phyloP scores from a whole-genome alignment of 2,329 filamentous ascomycete genomes.

The Diplocarpon rosae region DNA sequence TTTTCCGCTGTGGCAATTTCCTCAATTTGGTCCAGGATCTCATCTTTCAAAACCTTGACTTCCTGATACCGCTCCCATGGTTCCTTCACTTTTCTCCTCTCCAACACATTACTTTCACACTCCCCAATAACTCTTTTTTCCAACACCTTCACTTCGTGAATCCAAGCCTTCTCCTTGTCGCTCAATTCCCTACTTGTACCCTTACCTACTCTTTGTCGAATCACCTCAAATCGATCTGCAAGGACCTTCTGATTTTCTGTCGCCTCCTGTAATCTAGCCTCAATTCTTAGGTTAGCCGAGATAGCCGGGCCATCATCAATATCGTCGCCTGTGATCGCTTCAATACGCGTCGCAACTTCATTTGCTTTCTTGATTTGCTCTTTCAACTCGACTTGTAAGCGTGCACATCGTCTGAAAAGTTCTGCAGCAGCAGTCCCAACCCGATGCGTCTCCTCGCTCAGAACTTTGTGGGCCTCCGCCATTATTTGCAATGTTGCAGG shows the following conservation, averaged over 20 bases:
- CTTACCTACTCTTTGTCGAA: constrained; percentile 41
- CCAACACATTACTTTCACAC: constrained; percentile 5
- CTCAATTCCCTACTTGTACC: constrained; percentile 42
- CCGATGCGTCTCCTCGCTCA: constrained; percentile 57
- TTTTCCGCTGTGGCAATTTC: constrained; percentile 17
- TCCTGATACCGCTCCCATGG: constrained; percentile 47
- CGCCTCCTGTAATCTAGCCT: constrained; percentile 44
- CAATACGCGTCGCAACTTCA: constrained; percentile 54
- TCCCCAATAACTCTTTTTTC: constrained; percentile 27
- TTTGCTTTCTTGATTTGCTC: constrained; percentile 57
- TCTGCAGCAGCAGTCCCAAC: constrained; percentile 61
- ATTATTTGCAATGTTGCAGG: constrained; percentile 61
- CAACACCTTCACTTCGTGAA: constrained; percentile 41
- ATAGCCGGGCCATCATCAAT: constrained; percentile 37
- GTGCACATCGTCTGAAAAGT: constrained; percentile 59
- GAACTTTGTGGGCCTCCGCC: constrained; percentile 59
- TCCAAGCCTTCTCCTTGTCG: constrained; percentile 49
- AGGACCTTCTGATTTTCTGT: constrained; percentile 46
- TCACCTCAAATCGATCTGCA: constrained; percentile 45
- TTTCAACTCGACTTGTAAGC: constrained; percentile 54
- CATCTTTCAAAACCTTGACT: constrained; percentile 29
- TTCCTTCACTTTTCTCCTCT: constrained; percentile 30
- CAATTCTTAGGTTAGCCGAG: constrained; percentile 44
- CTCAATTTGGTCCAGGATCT: constrained; percentile 28
- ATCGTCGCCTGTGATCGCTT: constrained; percentile 52